Evolutionary conservation across 225 moss, liverwort and hornwort genomes (phyloP).

Genomic region (Physcomitrellopsis africana): DNA sequence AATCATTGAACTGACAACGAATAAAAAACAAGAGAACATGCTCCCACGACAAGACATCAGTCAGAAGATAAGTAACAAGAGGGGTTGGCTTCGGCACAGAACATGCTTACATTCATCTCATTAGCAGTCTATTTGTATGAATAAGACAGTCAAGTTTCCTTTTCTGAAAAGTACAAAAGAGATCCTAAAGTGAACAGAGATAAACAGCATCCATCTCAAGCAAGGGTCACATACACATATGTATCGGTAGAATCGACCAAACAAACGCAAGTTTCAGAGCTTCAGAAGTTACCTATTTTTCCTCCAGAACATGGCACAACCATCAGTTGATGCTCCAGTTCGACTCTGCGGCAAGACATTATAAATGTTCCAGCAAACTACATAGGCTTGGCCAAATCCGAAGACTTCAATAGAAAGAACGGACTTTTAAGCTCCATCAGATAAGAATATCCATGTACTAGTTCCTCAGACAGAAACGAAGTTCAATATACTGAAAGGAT

Average conservation of each 20-base stretch:
- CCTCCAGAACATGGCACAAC: slow-evolving; percentile 98
- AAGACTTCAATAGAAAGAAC: not conserved
- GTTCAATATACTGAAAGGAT: not conserved
- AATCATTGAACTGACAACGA: not conserved
- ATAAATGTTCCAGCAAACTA: slow-evolving; percentile 24
- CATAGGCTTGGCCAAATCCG: slow-evolving; percentile 14
- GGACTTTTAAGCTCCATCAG: not conserved
- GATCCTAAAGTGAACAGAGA: too few species aligned
- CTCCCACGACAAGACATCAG: slow-evolving; percentile 13
- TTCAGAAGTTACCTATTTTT: slow-evolving; percentile 50
- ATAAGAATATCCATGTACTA: too few species aligned
- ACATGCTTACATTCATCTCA: too few species aligned
- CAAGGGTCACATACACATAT: too few species aligned
- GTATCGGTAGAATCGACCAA: not conserved
- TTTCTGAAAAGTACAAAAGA: not conserved
- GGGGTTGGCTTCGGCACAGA: not conserved
- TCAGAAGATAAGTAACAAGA: not conserved
- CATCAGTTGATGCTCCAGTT: slow-evolving; percentile 79
- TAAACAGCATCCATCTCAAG: not conserved
- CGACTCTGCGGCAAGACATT: slow-evolving; percentile 59
- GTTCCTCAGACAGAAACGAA: not conserved
- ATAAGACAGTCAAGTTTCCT: not conserved
- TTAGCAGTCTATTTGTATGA: not conserved
- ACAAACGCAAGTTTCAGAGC: not conserved
- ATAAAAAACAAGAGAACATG: not conserved